Evolutionary conservation across 116 monocot genomes (phyloP).

Genomic region (Iris pallida): DNA sequence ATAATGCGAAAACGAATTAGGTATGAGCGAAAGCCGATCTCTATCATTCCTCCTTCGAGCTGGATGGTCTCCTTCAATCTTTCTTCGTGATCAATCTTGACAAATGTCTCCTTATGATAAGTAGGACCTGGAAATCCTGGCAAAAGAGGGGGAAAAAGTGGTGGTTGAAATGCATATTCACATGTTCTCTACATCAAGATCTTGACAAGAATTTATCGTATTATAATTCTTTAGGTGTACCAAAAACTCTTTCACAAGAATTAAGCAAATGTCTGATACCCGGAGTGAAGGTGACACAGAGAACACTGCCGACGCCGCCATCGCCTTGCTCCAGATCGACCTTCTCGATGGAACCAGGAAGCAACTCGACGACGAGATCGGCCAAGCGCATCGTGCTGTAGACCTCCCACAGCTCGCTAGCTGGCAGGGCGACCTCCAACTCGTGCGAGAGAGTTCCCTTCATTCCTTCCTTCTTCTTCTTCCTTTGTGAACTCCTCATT

Average conservation of each 20-base stretch:
- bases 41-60: constrained; percentile 39
- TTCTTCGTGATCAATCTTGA: constrained; percentile 35
- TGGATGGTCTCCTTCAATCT: constrained; percentile 27
- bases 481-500: too few species aligned
- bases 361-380: constrained; percentile 6
- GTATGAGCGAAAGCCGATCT: constrained; percentile 26
- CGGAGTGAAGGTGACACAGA: constrained; percentile 11
- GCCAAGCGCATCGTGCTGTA: constrained; percentile 19
- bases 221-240: too few species aligned
- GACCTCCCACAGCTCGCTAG: constrained; percentile 25
- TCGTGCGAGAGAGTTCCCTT: constrained; percentile 28
- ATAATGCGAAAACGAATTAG: constrained; percentile 29
- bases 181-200: too few species aligned
- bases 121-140: neutral
- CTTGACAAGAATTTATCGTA: too few species aligned
- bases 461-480: neutral
- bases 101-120: constrained; percentile 36
- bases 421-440: constrained; percentile 20
- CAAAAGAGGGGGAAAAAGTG: neutral
- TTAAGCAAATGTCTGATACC: constrained; percentile 2
- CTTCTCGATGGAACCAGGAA: constrained; percentile 18
- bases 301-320: constrained; percentile 26
- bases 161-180: neutral
- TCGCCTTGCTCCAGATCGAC: constrained; percentile 25
- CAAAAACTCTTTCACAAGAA: too few species aligned